Evolutionary conservation across 768 basidiomycete species (phyloP), one percentile per base, ranked within the genome.

Genomic region (Termitomyces sp.): DNA sequence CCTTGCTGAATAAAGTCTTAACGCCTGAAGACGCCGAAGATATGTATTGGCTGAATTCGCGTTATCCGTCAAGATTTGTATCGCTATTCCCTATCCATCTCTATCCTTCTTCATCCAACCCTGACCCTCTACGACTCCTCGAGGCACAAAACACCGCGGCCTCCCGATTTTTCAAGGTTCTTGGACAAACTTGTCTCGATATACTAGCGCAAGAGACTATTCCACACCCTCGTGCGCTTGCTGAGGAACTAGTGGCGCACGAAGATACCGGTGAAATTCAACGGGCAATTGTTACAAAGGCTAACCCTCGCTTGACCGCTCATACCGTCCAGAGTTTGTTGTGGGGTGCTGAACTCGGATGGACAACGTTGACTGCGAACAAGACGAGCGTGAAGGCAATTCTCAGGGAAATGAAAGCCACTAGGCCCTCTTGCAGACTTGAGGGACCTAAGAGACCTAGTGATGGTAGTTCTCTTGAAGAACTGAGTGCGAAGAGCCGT

Each of bases 341-440:
- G 20, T 82, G 81, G 66, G 93, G 92, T 16, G 82, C 87, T 0
- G 72, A 72, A 39, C 72, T 80, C 28, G 85, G 86, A 0, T 87
- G 89, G 88, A 94, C 93, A 60, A 92, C 90, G n/a, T 73, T 95
- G 49, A 94, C 92, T 4, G 91, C 91, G 9, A 95, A 96, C 63
- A 78, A 83, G 61, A 79, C 86, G 31, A 92, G 92, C 62, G 83
- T 94, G 26, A 85, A 80, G 65, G 85, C 85, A 24, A 75, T 94
- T n/a, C 59, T 93, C 58, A 76, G 84, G 59, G 88, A 88, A 68
- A 79, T 92, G 69, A 81, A 75, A 56, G 65, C 69, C 16, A 71
- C 73, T 2, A 72, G 72, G 31, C 64, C 72, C 28, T 67, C 69
- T 31, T 72, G 71, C 2, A 65, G 69, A 36, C 57, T 75, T 3